phyloP scores from a whole-genome alignment of 202 grass and related monocot species.

The Sporobolus alterniflorus region DNA sequence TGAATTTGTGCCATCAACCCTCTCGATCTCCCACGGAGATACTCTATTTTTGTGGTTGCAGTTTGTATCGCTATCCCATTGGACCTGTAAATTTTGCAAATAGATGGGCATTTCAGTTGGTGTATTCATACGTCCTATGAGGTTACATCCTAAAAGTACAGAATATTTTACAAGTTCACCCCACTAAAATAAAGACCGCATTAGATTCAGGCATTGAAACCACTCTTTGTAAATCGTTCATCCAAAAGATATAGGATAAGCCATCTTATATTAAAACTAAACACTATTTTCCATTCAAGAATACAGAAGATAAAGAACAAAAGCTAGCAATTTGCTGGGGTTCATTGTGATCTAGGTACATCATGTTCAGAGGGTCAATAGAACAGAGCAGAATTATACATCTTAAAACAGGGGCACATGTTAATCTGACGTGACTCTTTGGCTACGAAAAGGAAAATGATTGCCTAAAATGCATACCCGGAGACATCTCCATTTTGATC shows the following conservation, averaged over 20 bases:
- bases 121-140: neutral
- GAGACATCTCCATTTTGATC: constrained; percentile 96
- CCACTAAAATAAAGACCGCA: neutral
- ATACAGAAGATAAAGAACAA: neutral
- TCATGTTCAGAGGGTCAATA: neutral
- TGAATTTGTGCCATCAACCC: constrained; percentile 43
- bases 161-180: neutral
- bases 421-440: neutral
- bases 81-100: constrained; percentile 62
- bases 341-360: neutral
- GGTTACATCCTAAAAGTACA: neutral
- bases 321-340: neutral
- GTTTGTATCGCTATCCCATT: constrained; percentile 65
- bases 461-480: constrained; percentile 53
- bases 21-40: constrained; percentile 94
- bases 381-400: neutral
- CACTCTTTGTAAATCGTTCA: neutral
- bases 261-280: neutral
- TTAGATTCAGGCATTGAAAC: neutral
- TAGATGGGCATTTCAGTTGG: neutral
- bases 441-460: neutral
- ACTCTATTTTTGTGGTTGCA: constrained; percentile 56
- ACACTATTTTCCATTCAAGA: neutral
- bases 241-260: neutral
- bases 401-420: neutral